Evolutionary conservation across 1,284 basidiomycete genomes (phyloP).

Genomic region (Marasmius sp.): DNA sequence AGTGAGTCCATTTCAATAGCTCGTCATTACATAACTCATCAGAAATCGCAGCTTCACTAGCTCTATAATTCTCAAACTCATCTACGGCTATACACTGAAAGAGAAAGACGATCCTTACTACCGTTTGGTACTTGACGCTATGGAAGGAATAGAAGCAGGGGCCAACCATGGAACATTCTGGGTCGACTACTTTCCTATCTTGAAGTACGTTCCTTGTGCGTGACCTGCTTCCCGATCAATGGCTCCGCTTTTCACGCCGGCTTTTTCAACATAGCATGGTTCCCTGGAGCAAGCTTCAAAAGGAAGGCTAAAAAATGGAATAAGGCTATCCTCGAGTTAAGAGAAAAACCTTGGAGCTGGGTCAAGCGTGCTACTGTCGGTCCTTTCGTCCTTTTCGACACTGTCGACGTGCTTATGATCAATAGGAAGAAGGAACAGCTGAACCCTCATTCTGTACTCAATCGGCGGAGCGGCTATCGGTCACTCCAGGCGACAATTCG

Average conservation of each 20-base stretch:
- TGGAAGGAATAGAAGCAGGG: too few species aligned
- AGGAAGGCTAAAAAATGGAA: neutral
- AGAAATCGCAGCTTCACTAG: too few species aligned
- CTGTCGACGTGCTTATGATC: neutral
- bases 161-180: neutral
- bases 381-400: neutral
- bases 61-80: too few species aligned
- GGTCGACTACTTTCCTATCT: neutral
- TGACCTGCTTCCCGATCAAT: neutral
- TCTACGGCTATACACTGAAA: too few species aligned
- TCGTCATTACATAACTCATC: too few species aligned
- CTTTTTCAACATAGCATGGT: neutral
- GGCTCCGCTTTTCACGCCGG: neutral
- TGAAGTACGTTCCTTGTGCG: neutral
- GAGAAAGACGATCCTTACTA: too few species aligned
- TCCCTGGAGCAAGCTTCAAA: neutral
- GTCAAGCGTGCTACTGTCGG: neutral
- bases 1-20: too few species aligned
- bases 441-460: too few species aligned
- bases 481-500: too few species aligned
- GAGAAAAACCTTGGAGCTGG: neutral
- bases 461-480: too few species aligned
- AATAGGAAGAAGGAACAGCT: neutral
- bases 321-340: neutral
- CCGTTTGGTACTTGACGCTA: too few species aligned